Base-by-base conservation (phyloP, 2,329 filamentous ascomycete genomes). In the Rhytidhysteron rufulum region DNA sequence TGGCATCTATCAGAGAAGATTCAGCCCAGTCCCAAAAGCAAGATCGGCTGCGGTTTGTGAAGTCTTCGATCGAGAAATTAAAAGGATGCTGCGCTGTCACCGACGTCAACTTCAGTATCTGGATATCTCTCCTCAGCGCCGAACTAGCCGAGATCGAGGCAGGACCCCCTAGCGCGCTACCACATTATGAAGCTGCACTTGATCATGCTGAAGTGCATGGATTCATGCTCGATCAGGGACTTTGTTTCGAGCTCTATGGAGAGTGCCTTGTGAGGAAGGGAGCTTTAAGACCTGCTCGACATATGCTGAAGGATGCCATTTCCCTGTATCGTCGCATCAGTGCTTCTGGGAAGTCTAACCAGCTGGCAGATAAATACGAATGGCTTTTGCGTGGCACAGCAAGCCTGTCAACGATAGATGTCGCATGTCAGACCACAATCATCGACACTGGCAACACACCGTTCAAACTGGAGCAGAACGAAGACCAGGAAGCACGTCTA, bases 221-320 rank as follows among this genome's bases (percentile, higher is more conserved):
- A 31, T 84, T 86, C 46, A 55, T 76, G 2, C 77, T 88, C 36
- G 86, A 90, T 44, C 84, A 89, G 59, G 86, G 83, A 0, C 70
- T 88, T 2, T 79, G 80, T 13, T 84, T 85, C 54, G 86, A 87
- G 56, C 70, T 89, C 21, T 84, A 89, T 68, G 85, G 81, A 2
- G 83, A 83, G 8, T 83, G 81, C 56, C 79, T 88, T 45, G 71
- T 86, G 39, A 73, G 85, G 11, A 73, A 77, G 45, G 76, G 77
- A 10, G 82, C 84, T 3, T 74, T 79, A 29, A 71, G 86, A 45
- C 83, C 84, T 25, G 86, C 86, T 19, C 77, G 82, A 39, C 76
- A 80, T n/a, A 77, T 83, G 1, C 67, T 90, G 13, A 74, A 78
- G 22, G 85, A 89, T 46, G 78, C 82, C 3, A 72, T 87, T 15